phyloP scores from a whole-genome alignment of 108 stramenopile genomes.

The Cylindrotheca fusiformis region DNA sequence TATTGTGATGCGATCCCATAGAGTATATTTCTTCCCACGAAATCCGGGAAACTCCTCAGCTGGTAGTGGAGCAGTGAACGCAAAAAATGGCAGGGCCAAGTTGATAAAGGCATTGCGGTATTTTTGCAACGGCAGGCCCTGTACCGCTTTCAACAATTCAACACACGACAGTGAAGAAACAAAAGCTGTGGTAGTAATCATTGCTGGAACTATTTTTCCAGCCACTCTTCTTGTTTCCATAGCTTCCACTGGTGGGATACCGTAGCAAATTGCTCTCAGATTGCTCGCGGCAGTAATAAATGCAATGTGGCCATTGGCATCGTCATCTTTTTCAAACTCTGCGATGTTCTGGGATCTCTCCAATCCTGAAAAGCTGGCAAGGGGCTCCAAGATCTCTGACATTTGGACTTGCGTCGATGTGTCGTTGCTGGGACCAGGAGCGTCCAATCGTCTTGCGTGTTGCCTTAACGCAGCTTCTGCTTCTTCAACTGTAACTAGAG shows the following conservation, averaged over 20 bases:
- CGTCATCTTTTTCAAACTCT: conserved; percentile 97
- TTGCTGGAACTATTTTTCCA: conserved; percentile 97
- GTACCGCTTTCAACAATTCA: conserved; percentile 89
- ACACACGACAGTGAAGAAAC: conserved; percentile 94
- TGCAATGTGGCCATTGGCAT: conserved; percentile 91
- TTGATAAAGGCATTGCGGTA: conserved; percentile 94
- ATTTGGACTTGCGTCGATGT: neutral
- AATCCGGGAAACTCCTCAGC: conserved; percentile 62
- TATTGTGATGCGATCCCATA: conserved; percentile 91
- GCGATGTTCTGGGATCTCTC: conserved; percentile 30
- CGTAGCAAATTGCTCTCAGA: conserved; percentile 91
- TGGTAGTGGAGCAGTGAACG: conserved; percentile 88
- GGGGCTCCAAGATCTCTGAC: neutral
- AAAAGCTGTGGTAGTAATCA: conserved; percentile 97
- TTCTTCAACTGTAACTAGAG: conserved; percentile 39
- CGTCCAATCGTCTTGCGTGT: conserved; percentile 51
- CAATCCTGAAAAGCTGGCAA: neutral
- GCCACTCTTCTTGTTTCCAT: conserved; percentile 96
- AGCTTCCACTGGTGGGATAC: conserved; percentile 89
- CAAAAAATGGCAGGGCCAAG: conserved; percentile 94
- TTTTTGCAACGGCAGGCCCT: conserved; percentile 62
- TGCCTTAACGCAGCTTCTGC: conserved; percentile 43
- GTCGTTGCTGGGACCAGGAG: neutral
- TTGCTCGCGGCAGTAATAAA: conserved; percentile 94
- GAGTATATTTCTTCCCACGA: conserved; percentile 70